Evolutionary conservation across 1,139 yeast genomes (phyloP).

Genomic region (Zygoascus sp.): DNA sequence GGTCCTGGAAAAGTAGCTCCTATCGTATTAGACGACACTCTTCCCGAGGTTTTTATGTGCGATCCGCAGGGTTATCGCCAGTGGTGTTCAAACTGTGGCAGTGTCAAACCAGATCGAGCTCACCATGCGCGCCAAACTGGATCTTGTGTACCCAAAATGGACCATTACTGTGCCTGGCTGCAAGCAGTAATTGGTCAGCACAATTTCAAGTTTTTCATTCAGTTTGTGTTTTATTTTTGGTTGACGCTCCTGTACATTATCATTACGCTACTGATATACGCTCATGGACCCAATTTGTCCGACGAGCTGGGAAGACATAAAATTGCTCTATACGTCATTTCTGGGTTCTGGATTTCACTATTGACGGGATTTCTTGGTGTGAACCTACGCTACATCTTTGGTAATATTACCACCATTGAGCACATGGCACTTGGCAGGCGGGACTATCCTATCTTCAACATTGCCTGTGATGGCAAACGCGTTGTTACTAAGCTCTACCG

Average conservation of each 20-base stretch:
- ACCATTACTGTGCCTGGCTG: slow-evolving; percentile 95
- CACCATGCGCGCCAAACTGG: slow-evolving; percentile 78
- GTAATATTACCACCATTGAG: slow-evolving; percentile 37
- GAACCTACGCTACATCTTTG: slow-evolving; percentile 30
- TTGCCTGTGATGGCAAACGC: slow-evolving; percentile 27
- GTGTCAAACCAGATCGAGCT: slow-evolving; percentile 80
- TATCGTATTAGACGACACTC: slow-evolving; percentile 1
- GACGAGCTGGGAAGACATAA: slow-evolving; percentile 27
- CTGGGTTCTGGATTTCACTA: slow-evolving; percentile 27
- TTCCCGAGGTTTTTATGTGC: slow-evolving; percentile 32
- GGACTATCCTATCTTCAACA: slow-evolving; percentile 29
- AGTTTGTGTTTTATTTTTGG: slow-evolving; percentile 55
- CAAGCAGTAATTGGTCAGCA: slow-evolving; percentile 75
- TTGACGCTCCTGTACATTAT: slow-evolving; percentile 40
- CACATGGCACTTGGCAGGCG: slow-evolving; percentile 27
- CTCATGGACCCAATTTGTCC: slow-evolving; percentile 20
- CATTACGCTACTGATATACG: slow-evolving; percentile 30
- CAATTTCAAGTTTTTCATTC: slow-evolving; percentile 73
- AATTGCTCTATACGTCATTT: slow-evolving; percentile 31
- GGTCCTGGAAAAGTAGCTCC: slow-evolving; percentile 35
- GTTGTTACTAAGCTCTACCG: slow-evolving; percentile 23
- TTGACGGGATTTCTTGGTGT: slow-evolving; percentile 29
- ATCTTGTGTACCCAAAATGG: slow-evolving; percentile 56
- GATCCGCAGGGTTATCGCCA: slow-evolving; percentile 47
- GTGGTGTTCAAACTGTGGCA: slow-evolving; percentile 66